Conservation (phyloP, 208 protist species). For the Trypanosoma platydactyli region DNA sequence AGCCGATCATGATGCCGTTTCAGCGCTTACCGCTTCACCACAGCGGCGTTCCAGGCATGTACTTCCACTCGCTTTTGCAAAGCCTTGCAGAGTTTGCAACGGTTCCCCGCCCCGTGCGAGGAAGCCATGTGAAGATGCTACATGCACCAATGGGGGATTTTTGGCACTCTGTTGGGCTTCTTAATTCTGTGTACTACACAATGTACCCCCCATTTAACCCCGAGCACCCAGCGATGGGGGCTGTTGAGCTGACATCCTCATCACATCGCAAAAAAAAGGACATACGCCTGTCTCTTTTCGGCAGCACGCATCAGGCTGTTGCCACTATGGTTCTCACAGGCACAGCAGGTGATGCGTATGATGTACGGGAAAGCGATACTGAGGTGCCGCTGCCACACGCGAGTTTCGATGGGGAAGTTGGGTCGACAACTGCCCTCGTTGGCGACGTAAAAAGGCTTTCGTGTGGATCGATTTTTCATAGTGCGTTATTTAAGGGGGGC, state of each 20-base stretch:
- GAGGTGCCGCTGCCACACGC: conserved; percentile 3
- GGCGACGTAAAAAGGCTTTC: conserved; percentile 12
- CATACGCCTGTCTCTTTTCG: conserved; percentile 73
- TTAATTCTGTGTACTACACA: conserved; percentile 78
- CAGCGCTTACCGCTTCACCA: conserved; percentile 55
- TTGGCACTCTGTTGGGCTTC: conserved; percentile 62
- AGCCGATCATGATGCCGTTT: conserved; percentile 63
- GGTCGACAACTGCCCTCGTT: neutral
- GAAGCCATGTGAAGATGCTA: conserved; percentile 45
- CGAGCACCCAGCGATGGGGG: conserved; percentile 58
- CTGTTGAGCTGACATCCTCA: conserved; percentile 63
- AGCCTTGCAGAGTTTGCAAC: conserved; percentile 78
- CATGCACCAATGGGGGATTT: conserved; percentile 63
- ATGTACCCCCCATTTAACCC: conserved; percentile 25
- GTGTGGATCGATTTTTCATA: conserved; percentile 11
- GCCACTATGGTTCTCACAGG: conserved; percentile 73
- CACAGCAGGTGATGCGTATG: conserved; percentile 6
- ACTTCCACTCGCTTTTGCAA: conserved; percentile 79
- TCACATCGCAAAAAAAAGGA: conserved; percentile 60
- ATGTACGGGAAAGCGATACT: neutral
- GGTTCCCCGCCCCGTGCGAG: conserved; percentile 52
- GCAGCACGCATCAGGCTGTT: conserved; percentile 42
- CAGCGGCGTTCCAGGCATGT: conserved; percentile 44
- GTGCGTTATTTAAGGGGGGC: conserved; percentile 3
- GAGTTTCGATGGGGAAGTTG: neutral